Base-by-base conservation (phyloP, 495 filamentous ascomycete genomes). In the Oidiodendron maius region DNA sequence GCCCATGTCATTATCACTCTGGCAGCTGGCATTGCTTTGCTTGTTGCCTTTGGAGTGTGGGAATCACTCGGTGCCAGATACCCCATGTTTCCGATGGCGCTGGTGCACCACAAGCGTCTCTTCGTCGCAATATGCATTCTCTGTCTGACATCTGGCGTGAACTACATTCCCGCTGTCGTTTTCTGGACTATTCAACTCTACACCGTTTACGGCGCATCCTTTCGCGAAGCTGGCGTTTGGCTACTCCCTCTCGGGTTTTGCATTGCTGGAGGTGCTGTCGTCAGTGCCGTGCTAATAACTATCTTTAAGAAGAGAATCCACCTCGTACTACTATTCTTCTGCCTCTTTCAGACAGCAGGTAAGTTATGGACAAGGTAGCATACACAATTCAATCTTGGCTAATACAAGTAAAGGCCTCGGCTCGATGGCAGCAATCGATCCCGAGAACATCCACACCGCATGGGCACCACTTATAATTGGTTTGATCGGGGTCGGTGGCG, bases 1-100 rank as follows among this genome's bases (percentile, higher is more conserved):
- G 65, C 64, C 8, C 63, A 72, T 26, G 69, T 71, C 17, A 60
- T 78, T 25, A 63, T 60, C n/a, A 60, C 64, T 11, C 60, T 77
- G 24, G 55, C 73, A 1, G 54, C 76, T 28, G 71, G 74, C 5
- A 59, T 57, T 15, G 49, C 65, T 12, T 59, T 65, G 1, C 57
- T 77, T n/a, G 50, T 71, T 20, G 62, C 50, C 3, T 72, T 75
- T 44, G 66, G 62, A 10, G 21, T 72, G 11, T 75, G 44, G 44
- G 46, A 16, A 13, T n/a, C 15, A n/a, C 34, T 30, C 26, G 42
- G 42, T 17, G 26, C 42, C 23, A 26, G 21, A 15, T 17, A 44
- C 13, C 42, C 42, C 0, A 3, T 44, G 21, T 44, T 44, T 17
- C n/a, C n/a, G n/a, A n/a, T n/a, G n/a, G 17, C 37, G 37, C 37